Evolutionary conservation across 202 grass and related monocot species (phyloP).

Genomic region (Elaeis oleifera): DNA sequence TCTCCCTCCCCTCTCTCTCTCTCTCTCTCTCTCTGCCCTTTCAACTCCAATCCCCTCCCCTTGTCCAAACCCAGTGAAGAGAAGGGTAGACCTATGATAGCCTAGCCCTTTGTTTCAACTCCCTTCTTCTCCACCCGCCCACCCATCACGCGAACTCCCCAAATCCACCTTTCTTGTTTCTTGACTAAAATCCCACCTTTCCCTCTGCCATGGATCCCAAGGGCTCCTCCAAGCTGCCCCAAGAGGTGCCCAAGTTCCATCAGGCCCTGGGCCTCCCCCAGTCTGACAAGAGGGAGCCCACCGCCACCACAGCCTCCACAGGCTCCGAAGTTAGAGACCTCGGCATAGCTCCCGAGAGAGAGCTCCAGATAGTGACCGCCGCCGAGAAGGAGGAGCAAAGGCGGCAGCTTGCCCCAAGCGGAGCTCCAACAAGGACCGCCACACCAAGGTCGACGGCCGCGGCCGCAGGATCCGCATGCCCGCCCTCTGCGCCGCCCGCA

Average conservation of each 20-base stretch:
- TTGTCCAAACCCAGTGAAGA: not conserved
- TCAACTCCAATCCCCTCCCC: constrained; percentile 25
- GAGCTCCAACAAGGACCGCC: constrained; percentile 21
- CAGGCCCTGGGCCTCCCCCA: constrained; percentile 3
- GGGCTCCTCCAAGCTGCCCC: not conserved
- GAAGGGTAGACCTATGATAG: not conserved
- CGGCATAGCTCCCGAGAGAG: not conserved
- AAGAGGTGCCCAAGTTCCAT: not conserved
- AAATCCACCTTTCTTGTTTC: too few species aligned
- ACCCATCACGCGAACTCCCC: too few species aligned
- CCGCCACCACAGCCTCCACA: not conserved
- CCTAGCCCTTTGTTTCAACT: constrained; percentile 2
- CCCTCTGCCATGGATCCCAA: constrained; percentile 14
- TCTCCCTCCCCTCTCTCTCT: not conserved
- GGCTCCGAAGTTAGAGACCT: not conserved
- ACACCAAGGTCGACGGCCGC: constrained; percentile 22
- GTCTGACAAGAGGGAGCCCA: not conserved
- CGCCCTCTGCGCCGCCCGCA: constrained; percentile 19
- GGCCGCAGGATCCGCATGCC: constrained; percentile 21
- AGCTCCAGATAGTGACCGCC: not conserved
- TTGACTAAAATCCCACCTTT: constrained; percentile 24
- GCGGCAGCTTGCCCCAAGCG: constrained; percentile 13
- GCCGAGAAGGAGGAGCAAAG: not conserved
- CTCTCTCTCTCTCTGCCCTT: not conserved
- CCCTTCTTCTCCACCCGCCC: not conserved